These are phyloP conservation scores for Globisporangium recalcitrans DNA, from an alignment of 352 stramenopile genomes.

Conservation along the genomic window DNA sequence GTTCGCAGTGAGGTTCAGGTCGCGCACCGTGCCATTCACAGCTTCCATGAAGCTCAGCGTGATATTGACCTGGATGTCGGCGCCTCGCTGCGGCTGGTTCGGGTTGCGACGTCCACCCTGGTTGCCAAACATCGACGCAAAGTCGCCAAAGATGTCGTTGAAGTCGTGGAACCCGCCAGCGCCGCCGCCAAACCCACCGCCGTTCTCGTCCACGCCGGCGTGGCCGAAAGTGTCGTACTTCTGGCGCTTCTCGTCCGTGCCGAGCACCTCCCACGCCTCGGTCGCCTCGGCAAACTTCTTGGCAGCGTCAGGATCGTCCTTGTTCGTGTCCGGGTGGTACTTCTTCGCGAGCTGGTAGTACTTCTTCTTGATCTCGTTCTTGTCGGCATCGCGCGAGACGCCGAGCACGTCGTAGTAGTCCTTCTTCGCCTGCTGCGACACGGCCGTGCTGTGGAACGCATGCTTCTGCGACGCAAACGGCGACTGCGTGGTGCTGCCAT, in stretches of 20 bases:
- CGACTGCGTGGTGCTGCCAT: background rate
- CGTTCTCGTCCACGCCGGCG: conserved; percentile 90
- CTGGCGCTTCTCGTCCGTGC: conserved; percentile 90
- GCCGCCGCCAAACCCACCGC: conserved; percentile 50
- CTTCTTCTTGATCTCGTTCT: conserved; percentile 97
- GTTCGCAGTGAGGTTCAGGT: conserved; percentile 80
- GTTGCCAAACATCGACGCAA: conserved; percentile 77
- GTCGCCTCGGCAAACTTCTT: conserved; percentile 93
- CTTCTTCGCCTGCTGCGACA: conserved; percentile 62
- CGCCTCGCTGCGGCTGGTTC: conserved; percentile 81
- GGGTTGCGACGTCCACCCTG: conserved; percentile 43
- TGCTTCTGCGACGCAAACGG: conserved; percentile 14
- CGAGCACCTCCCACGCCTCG: conserved; percentile 92
- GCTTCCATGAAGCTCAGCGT: conserved; percentile 94
- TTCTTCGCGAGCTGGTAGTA: conserved; percentile 96
- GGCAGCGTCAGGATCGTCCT: conserved; percentile 83
- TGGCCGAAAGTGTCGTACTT: conserved; percentile 95
- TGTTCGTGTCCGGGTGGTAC: conserved; percentile 98
- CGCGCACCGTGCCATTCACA: conserved; percentile 88
- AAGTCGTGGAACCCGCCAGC: conserved; percentile 70
- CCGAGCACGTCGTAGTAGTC: conserved; percentile 97
- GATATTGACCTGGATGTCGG: conserved; percentile 93
- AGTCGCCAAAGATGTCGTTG: conserved; percentile 89
- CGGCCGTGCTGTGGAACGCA: conserved; percentile 65
- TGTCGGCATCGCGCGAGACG: conserved; percentile 82